Percentiles rank a stretch among this genome's conserved stretches.
Evolutionary conservation across 441 rosid genomes (phyloP).

Genomic region (Adansonia madagascariensis): DNA sequence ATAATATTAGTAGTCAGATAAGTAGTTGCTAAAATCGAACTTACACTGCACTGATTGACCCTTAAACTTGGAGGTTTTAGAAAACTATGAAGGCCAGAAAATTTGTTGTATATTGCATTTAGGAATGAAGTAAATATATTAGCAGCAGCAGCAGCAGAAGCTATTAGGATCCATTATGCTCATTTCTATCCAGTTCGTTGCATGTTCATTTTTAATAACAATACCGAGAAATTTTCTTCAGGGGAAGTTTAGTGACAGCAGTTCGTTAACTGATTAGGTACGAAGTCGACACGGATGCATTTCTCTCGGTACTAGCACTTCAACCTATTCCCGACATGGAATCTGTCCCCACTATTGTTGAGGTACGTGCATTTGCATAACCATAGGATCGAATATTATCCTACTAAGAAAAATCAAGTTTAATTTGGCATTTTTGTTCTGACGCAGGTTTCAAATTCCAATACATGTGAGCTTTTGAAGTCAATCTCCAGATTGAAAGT

Average conservation of each 20-base stretch:
- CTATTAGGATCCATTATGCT: not conserved
- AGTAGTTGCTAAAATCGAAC: constrained; percentile 1
- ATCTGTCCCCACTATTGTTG: constrained; percentile 87
- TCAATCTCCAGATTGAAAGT: constrained; percentile 86
- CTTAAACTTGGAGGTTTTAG: constrained; percentile 2
- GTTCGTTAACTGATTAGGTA: constrained; percentile 58
- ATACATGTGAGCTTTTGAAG: constrained; percentile 82
- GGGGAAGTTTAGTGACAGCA: constrained; percentile 36
- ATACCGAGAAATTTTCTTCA: constrained; percentile 18
- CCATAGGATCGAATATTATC: not conserved
- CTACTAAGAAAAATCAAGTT: constrained; percentile 22
- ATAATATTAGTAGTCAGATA: not conserved
- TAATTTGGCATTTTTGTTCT: constrained; percentile 24
- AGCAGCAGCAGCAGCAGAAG: not conserved
- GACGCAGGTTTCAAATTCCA: constrained; percentile 79
- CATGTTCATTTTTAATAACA: not conserved
- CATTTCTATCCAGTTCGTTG: constrained; percentile 11
- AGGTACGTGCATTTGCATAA: constrained; percentile 51
- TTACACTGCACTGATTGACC: not conserved
- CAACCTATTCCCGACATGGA: constrained; percentile 77
- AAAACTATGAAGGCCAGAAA: not conserved
- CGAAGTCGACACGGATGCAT: constrained; percentile 90
- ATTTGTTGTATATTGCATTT: not conserved
- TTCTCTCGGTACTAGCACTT: constrained; percentile 92
- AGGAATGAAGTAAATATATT: not conserved